Conservation (phyloP, 257 asterid species). For the Thymus quinquecostatus region DNA sequence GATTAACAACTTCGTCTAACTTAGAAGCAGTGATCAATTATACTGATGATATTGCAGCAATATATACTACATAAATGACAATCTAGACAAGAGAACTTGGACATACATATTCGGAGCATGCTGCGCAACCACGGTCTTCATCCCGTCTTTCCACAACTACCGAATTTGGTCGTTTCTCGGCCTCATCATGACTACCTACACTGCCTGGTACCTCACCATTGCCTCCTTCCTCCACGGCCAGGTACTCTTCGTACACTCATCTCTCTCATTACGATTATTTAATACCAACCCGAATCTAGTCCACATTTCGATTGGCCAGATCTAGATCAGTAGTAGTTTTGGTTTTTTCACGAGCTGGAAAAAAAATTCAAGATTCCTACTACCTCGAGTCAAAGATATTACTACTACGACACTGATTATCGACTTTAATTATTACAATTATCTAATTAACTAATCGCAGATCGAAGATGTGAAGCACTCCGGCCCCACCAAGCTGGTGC, state of each 20-base stretch:
- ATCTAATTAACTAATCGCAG: slow-evolving; percentile 24
- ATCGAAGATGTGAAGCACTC: slow-evolving; percentile 57
- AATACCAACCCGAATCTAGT: neutral
- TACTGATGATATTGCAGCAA: slow-evolving; percentile 34
- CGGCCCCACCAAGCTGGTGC: slow-evolving; percentile 51
- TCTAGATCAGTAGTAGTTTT: neutral
- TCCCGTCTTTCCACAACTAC: slow-evolving; percentile 54
- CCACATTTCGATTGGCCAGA: neutral
- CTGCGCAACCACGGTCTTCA: slow-evolving; percentile 43
- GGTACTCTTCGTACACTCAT: slow-evolving; percentile 27
- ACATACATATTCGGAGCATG: slow-evolving; percentile 46
- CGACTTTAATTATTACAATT: neutral
- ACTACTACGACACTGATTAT: neutral
- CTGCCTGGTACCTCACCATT: slow-evolving; percentile 58
- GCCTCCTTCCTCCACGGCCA: slow-evolving; percentile 58
- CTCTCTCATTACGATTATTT: no score
- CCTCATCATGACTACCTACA: slow-evolving; percentile 53
- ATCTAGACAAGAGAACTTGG: slow-evolving; percentile 55
- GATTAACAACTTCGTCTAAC: no score
- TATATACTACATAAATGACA: slow-evolving; percentile 56
- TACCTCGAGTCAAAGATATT: neutral
- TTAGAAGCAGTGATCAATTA: no score
- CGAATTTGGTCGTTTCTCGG: slow-evolving; percentile 65
- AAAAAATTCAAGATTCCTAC: slow-evolving; percentile 7
- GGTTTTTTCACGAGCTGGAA: neutral